Evolutionary conservation across 1,284 basidiomycete species (phyloP), one percentile per base, ranked within the genome.

Genomic region (Gomphus bonarii): DNA sequence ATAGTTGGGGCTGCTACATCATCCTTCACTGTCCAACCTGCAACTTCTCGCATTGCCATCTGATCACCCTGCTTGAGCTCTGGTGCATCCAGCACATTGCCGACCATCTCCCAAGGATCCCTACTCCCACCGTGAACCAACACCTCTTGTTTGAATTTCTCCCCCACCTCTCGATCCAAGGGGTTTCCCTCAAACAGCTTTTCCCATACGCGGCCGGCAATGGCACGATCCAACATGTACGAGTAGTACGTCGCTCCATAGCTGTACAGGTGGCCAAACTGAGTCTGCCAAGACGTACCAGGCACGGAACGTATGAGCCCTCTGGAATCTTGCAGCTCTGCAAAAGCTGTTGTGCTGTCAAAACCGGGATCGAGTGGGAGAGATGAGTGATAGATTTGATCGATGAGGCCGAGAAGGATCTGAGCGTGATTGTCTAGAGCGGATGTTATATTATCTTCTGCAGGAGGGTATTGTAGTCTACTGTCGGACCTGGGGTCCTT

Each of bases 201-300:
- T 11, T 75, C 70, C 88, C 92, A 99, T 1, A 98, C 84, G 40
- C 88, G 81, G 11, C 89, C 88, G 0, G 97, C 95, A 60, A 99
- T 97, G 3, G 93, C 93, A 3, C 95, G 82, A 65, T 98, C 97
- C 63, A 99, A 93, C 7, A 98, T 76, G 69, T 99, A 99, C 14
- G 92, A 94, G 67, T 99, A 99, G 71, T 99, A 99, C 1, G 92
- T 97, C 9, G 95, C 92, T 7, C 95, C 95, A 65, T 99, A 99
- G 1, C 95, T 94, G 65, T 91, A 95, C 6, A 99, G 73, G 68
- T 99, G 95, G 0, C 91, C 91, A 64, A 99, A 99, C 63, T 95
- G 90, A 0, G 91, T 93, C 66, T 99, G 95, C 77, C 93, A 95
- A 0, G 89, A 85, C 0, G 93, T 95, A 0, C 86, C 87, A 1